Percentiles rank a stretch among this genome's conserved stretches.
These are phyloP conservation scores for Backusella psychrophila DNA, from an alignment of 192 early-diverging fungal genomes.

Conservation along the genomic window DNA sequence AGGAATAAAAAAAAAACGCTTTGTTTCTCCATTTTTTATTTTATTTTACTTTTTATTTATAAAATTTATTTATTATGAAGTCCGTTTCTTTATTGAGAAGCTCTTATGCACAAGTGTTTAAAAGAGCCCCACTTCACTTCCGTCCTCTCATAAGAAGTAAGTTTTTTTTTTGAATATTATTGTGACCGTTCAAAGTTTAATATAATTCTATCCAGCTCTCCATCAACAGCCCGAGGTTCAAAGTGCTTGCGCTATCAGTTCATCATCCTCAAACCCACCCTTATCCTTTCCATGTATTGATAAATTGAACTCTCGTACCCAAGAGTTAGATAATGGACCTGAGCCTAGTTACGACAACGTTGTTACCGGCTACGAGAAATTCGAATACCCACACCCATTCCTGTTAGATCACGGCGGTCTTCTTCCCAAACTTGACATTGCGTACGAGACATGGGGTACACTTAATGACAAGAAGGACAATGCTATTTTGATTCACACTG, in stretches of 20 bases:
- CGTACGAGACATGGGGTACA: constrained; percentile 97
- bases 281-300: constrained; percentile 79
- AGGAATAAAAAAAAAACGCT: neutral
- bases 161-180: neutral
- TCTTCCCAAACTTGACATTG: constrained; percentile 75
- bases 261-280: constrained; percentile 53
- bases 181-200: neutral
- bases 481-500: constrained; percentile 93
- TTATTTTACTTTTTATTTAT: constrained; percentile 4
- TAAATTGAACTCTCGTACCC: constrained; percentile 54
- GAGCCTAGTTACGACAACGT: constrained; percentile 84
- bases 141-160: neutral
- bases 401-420: constrained; percentile 79
- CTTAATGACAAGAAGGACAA: constrained; percentile 80
- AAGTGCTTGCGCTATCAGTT: neutral
- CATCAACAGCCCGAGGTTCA: constrained; percentile 1
- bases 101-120: neutral
- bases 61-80: neutral
- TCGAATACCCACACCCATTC: constrained; percentile 64
- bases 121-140: neutral
- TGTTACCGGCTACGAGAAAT: constrained; percentile 71
- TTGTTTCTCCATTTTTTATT: neutral
- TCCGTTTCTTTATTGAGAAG: neutral
- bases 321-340: constrained; percentile 67
- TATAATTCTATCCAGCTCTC: neutral